Evolutionary conservation across 2,329 filamentous ascomycete species (phyloP), one percentile per base, ranked within the genome.

Genomic region (Trichoderma hamatum): DNA sequence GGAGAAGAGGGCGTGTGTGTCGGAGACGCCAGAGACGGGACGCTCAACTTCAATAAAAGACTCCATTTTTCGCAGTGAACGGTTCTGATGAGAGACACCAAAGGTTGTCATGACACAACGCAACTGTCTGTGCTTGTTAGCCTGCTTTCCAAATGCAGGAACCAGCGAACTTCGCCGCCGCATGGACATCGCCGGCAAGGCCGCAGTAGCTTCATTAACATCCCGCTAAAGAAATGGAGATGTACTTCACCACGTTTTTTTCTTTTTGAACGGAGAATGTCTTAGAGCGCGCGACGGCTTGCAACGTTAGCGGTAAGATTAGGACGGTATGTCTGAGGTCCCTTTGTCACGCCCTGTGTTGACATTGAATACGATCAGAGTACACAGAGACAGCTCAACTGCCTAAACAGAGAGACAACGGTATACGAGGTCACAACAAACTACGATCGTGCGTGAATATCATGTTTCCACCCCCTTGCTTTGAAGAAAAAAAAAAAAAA

Each of bases 81-180:
- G 34, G n/a, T n/a, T 58, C 26, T n/a, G 63, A 19, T 6, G 13
- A 34, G 28, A 49, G 39, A 13, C 13, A 19, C 13, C 46, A 34
- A 52, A 56, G 19, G 14, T 14, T 1, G 62, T 56, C 63, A 59
- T 67, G 63, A 67, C 63, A 67, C 54, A 58, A 36, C 28, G 30
- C 63, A 51, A 16, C n/a, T n/a, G 39, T 67, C 63, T 34, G 52
- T 67, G 66, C 59, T 60, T 46, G 60, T 52, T 68, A 51, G 58
- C 21, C 30, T 70, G 75, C 75, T 74, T 75, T 75, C 75, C 75
- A 71, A 74, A 76, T 77, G 63, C 69, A 78, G 76, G 73, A 76
- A 78, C 76, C 76, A 76, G 77, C 76, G 72, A 78, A 74, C 73
- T n/a, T 67, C 70, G 30, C 70, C 71, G 67, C 62, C 68, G 71